A percentile compares a stretch with the other conserved stretches of the same genome.
These are phyloP conservation scores for Escallonia herrerae DNA, from an alignment of 129 eudicot genomes.

Conservation along the genomic window DNA sequence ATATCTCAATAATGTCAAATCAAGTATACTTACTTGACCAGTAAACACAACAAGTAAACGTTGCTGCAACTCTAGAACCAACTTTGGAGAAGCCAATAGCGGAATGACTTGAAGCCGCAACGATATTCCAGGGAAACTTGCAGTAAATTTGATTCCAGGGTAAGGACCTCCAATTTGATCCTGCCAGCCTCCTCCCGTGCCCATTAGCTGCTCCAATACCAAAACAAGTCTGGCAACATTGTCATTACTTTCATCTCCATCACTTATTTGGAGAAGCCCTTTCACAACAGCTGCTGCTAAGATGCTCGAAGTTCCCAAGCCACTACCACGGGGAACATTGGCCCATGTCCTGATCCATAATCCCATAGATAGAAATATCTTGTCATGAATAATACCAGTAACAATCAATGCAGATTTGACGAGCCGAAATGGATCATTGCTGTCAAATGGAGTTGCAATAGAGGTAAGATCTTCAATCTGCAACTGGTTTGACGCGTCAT, in stretches of 20 bases:
- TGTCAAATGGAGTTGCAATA: slow-evolving; percentile 66
- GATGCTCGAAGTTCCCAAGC: slow-evolving; percentile 95
- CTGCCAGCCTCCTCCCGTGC: slow-evolving; percentile 99
- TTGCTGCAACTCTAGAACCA: slow-evolving; percentile 58
- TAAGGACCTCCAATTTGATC: slow-evolving; percentile 95
- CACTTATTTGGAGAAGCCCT: slow-evolving; percentile 71
- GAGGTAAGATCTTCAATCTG: slow-evolving; percentile 40
- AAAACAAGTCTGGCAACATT: slow-evolving; percentile 86
- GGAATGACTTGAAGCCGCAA: slow-evolving; percentile 89
- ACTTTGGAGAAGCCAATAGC: slow-evolving; percentile 62
- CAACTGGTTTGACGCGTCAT: slow-evolving; percentile 63
- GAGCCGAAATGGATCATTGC: slow-evolving; percentile 86
- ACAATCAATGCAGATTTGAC: slow-evolving; percentile 91
- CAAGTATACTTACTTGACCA: slow-evolving; percentile 66
- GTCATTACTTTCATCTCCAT: slow-evolving; percentile 80
- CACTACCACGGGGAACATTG: slow-evolving; percentile 95
- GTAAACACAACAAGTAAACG: slow-evolving; percentile 90
- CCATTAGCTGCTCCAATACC: slow-evolving; percentile 97
- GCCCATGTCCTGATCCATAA: slow-evolving; percentile 84
- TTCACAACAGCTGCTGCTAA: slow-evolving; percentile 97
- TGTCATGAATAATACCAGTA: slow-evolving; percentile 51
- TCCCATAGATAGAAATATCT: slow-evolving; percentile 37
- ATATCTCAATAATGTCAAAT: not conserved
- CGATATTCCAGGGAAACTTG: slow-evolving; percentile 90
- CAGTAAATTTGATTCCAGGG: slow-evolving; percentile 79